Conservation (phyloP, 768 basidiomycete species). For the Cystoderma amianthinum region DNA sequence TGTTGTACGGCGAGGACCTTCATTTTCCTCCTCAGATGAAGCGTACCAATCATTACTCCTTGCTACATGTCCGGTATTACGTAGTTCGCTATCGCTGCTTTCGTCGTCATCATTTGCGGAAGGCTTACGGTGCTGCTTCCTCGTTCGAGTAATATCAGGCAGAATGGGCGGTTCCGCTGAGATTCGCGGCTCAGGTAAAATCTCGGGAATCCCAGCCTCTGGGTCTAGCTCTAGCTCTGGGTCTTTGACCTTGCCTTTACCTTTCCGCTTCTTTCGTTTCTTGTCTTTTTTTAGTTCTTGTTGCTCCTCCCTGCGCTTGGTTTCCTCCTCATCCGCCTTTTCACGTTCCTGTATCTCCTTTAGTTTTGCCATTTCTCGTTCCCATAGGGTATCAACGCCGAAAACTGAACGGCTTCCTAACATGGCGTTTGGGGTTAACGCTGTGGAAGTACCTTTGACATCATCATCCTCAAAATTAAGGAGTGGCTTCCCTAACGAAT, state of each 20-base stretch:
- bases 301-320: constrained; percentile 35
- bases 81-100: constrained; percentile 33
- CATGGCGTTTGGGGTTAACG: constrained; percentile 16
- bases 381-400: constrained; percentile 91
- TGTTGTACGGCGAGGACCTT: constrained; percentile 46
- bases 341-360: constrained; percentile 71
- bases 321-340: constrained; percentile 46
- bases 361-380: constrained; percentile 78
- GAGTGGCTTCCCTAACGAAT: constrained; percentile 52
- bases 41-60: constrained; percentile 30
- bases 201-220: constrained; percentile 9
- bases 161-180: constrained; percentile 35
- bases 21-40: constrained; percentile 63
- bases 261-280: constrained; percentile 44
- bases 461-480: constrained; percentile 60
- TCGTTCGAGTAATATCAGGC: constrained; percentile 33
- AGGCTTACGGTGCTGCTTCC: constrained; percentile 28
- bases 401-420: constrained; percentile 73
- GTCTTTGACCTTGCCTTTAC: constrained; percentile 25
- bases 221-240: constrained; percentile 8
- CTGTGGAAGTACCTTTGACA: constrained; percentile 21
- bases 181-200: constrained; percentile 18
- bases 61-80: constrained; percentile 8
- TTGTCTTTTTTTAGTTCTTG: constrained; percentile 36
- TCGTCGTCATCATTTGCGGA: constrained; percentile 43